Base-by-base conservation (phyloP, 1,139 yeast genomes). In the Yamadazyma pseudoaaseri region DNA sequence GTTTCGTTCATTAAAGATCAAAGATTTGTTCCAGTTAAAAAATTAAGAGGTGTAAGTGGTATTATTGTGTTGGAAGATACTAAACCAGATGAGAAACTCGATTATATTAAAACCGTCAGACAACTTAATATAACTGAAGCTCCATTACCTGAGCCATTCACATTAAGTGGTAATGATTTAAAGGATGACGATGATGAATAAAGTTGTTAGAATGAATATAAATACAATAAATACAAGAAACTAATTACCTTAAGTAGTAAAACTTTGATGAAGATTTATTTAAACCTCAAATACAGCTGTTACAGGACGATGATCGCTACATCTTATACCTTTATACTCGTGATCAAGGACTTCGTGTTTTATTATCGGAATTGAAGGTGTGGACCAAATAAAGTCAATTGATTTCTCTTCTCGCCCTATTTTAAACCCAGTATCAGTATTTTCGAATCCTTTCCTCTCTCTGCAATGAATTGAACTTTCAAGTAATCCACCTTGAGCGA, bases 121-220 rank as follows among this genome's bases (percentile, higher is more conserved):
- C 95, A 89, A 58, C 70, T 77, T 54, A 84, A 79, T 53, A 73
- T 79, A 41, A 82, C 80, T 20, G 95, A 87, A 49, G 97, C 97
- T 0, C 96, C 97, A 31, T 51, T 89, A 33, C 97, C 97, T 21
- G 82, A 83, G 47, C 94, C 97, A 35, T 92, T 92, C 55, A 70
- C 70, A 9, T 78, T 80, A 49, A 63, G 66, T 43, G 77, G 71
- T n/a, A 76, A 67, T 32, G 79, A 74, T 43, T 62, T 69, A 45
- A 58, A 63, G 38, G 63, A 63, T 37, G 70, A 63, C 24, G 27
- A 36, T 16, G 39, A 27, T 33, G 29, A 27, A 13, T 24, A 20
- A 22, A 6, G 10, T 11, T n/a, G 9, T 12, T 12, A 16, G 7
- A 30, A 25, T 24, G 11, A 13, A 12, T 12, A 7, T 7, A 18